These are phyloP conservation scores for Neofusicoccum parvum DNA, from an alignment of 2,329 filamentous ascomycete species.

Conservation along the genomic window DNA sequence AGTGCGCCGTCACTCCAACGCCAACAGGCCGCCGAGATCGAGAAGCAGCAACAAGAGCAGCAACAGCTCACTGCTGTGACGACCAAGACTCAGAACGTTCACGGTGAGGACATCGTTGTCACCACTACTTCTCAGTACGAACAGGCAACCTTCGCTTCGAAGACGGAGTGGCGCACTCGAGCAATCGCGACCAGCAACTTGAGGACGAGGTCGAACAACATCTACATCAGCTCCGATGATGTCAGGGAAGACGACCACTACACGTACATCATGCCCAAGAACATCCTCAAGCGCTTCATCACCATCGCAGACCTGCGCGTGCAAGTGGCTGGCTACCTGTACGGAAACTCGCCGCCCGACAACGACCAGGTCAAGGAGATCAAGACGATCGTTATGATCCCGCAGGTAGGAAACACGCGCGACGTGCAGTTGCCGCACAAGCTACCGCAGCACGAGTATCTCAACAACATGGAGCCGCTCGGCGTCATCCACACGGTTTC, in stretches of 20 bases:
- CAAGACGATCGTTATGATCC: conserved; percentile 94
- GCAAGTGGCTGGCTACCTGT: conserved; percentile 94
- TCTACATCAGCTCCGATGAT: conserved; percentile 96
- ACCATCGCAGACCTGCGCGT: conserved; percentile 94
- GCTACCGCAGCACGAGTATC: conserved; percentile 87
- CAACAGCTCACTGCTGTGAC: conserved; percentile 95
- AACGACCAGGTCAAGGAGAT: conserved; percentile 98
- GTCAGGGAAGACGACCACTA: conserved; percentile 83
- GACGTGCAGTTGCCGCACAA: conserved; percentile 89
- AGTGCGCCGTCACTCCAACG: conserved; percentile 96
- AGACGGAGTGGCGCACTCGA: conserved; percentile 97
- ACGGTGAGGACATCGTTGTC: conserved; percentile 96
- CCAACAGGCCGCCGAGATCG: conserved; percentile 96
- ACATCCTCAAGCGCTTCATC: conserved; percentile 97
- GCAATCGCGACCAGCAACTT: conserved; percentile 96
- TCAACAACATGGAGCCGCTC: conserved; percentile 83
- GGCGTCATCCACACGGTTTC: conserved; percentile 95
- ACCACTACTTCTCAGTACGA: conserved; percentile 98
- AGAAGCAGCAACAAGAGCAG: conserved; percentile 98
- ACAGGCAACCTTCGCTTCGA: conserved; percentile 95
- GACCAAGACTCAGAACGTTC: conserved; percentile 96
- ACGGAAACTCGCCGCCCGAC: conserved; percentile 88
- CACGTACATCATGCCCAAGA: conserved; percentile 99
- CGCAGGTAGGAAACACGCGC: conserved; percentile 90
- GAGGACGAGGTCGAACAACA: conserved; percentile 92